Evolutionary conservation across 805 yeast species (phyloP).

Genomic region (Lipomyces orientalis): DNA sequence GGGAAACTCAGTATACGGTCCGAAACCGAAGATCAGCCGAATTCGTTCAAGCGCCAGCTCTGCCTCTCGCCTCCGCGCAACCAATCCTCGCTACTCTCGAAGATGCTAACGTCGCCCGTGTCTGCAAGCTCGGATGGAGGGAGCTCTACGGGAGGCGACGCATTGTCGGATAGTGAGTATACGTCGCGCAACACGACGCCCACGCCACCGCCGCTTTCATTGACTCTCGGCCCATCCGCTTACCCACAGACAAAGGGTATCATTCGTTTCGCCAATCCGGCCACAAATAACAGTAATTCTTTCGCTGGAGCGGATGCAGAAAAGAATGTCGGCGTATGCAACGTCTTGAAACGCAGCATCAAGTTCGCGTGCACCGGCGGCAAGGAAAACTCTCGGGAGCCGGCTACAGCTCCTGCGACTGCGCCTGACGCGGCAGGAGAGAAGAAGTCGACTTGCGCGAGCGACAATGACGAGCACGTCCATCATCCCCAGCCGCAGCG

Average conservation of each 20-base stretch:
- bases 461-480: constrained; percentile 4
- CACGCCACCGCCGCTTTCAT: constrained; percentile 27
- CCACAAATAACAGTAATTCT: neutral
- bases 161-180: constrained; percentile 25
- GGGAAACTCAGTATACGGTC: neutral
- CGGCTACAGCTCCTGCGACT: constrained; percentile 4
- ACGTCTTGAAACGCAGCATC: constrained; percentile 17
- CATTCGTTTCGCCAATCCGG: constrained; percentile 1
- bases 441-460: neutral
- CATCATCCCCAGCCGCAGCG: constrained; percentile 34
- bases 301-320: neutral
- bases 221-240: neutral
- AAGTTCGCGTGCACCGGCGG: constrained; percentile 27
- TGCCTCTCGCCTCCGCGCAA: constrained; percentile 22
- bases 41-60: constrained; percentile 16
- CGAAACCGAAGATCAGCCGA: neutral
- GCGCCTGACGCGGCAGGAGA: neutral
- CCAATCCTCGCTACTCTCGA: constrained; percentile 33
- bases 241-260: constrained; percentile 11
- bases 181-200: constrained; percentile 36
- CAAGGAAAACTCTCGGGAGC: constrained; percentile 12
- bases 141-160: constrained; percentile 11
- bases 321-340: neutral
- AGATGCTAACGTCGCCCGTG: constrained; percentile 33
- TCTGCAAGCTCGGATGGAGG: constrained; percentile 23